A percentile compares a stretch with the other conserved stretches of the same genome.
Conservation (phyloP, 1,284 basidiomycete species). For the Ceratobasidium sp. region DNA sequence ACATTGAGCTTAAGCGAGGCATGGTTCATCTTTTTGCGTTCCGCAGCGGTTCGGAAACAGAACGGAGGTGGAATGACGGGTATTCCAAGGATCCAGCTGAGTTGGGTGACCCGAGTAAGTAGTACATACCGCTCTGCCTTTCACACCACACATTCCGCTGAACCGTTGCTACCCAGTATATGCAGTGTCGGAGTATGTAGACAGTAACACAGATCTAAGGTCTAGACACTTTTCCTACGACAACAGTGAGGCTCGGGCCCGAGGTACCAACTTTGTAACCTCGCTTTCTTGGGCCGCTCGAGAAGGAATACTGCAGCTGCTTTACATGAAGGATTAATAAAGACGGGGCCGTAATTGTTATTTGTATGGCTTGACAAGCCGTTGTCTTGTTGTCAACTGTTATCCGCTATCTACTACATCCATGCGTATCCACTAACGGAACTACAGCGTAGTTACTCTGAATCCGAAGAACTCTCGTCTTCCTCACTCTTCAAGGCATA, state of each 20-base stretch:
- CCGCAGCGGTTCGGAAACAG: background rate
- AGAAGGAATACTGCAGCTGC: background rate
- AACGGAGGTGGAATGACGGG: background rate
- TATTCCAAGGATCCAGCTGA: background rate
- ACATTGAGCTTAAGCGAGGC: background rate
- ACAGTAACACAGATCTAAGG: background rate
- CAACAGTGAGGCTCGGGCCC: background rate
- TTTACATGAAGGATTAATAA: too few species aligned
- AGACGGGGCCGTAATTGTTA: too few species aligned
- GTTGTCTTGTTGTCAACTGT: too few species aligned
- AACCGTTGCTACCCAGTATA: background rate
- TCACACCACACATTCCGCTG: too few species aligned
- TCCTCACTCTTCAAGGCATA: too few species aligned
- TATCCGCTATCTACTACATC: too few species aligned
- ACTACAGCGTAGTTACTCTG: too few species aligned
- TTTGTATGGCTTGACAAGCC: too few species aligned
- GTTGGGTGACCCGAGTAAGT: background rate
- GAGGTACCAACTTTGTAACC: background rate
- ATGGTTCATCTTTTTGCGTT: conserved; percentile 6
- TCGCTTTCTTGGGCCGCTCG: background rate
- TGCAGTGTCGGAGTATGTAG: background rate
- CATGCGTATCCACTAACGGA: too few species aligned
- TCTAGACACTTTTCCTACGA: background rate
- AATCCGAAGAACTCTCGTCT: too few species aligned
- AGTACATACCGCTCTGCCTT: too few species aligned